Conservation (phyloP, 805 yeast species). For the Saccharomycopsis fermentans region DNA sequence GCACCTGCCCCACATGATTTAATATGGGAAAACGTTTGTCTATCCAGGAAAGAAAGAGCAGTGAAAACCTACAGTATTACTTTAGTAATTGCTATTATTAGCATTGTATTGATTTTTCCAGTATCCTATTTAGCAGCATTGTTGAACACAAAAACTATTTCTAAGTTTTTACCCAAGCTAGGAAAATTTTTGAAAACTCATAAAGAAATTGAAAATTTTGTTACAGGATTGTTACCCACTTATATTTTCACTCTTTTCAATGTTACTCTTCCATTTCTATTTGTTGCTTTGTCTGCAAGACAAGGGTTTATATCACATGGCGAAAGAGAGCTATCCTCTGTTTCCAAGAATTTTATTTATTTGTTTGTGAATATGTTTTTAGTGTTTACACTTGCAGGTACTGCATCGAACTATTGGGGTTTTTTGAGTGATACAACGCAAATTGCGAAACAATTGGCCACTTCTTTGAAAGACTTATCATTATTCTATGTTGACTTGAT, state of each 20-base stretch:
- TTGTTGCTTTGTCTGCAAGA: constrained; percentile 67
- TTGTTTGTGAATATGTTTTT: constrained; percentile 88
- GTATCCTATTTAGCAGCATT: constrained; percentile 79
- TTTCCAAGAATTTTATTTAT: constrained; percentile 88
- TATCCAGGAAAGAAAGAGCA: constrained; percentile 64
- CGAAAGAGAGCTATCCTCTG: constrained; percentile 84
- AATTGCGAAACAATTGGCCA: constrained; percentile 78
- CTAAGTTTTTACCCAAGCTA: constrained; percentile 71
- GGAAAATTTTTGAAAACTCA: constrained; percentile 57
- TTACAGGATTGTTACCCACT: constrained; percentile 86
- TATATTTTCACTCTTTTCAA: constrained; percentile 82
- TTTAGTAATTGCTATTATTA: constrained; percentile 51
- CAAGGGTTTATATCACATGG: constrained; percentile 91
- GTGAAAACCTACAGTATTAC: constrained; percentile 52
- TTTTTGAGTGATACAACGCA: constrained; percentile 81
- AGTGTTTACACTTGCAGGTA: constrained; percentile 90
- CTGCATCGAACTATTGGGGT: constrained; percentile 74
- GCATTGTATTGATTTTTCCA: constrained; percentile 70
- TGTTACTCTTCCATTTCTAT: constrained; percentile 72
- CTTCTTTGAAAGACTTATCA: constrained; percentile 68
- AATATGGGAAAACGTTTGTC: constrained; percentile 82
- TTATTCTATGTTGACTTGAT: constrained; percentile 84
- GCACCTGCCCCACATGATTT: constrained; percentile 98
- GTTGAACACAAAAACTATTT: constrained; percentile 66
- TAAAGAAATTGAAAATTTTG: constrained; percentile 65